phyloP scores from a whole-genome alignment of 768 basidiomycete species.

The Amanita molliuscula region DNA sequence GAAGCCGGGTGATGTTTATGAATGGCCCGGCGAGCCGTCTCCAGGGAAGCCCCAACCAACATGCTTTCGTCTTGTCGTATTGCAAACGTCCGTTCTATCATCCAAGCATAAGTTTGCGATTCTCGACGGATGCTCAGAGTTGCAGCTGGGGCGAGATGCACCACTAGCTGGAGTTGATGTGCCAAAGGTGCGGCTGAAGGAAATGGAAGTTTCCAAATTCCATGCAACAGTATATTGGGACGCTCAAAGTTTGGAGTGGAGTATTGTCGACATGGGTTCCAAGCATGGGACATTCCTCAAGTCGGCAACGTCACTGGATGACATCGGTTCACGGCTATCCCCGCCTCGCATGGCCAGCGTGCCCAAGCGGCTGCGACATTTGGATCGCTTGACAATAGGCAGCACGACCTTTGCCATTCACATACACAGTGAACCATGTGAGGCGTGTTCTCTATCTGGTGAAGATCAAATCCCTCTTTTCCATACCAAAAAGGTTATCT shows the following conservation, averaged over 20 bases:
- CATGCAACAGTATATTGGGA: constrained; percentile 76
- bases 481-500: constrained; percentile 16
- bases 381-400: constrained; percentile 58
- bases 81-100: constrained; percentile 53
- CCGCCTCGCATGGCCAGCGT: constrained; percentile 57
- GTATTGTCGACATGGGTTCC: constrained; percentile 76
- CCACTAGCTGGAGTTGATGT: constrained; percentile 32
- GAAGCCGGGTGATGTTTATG: constrained; percentile 26
- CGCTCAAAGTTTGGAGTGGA: constrained; percentile 46
- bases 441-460: constrained; percentile 42
- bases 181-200: constrained; percentile 66
- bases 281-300: constrained; percentile 72
- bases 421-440: constrained; percentile 61
- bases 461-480: constrained; percentile 55
- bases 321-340: constrained; percentile 44
- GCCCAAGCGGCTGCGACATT: constrained; percentile 51
- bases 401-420: constrained; percentile 64
- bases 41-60: constrained; percentile 11
- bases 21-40: constrained; percentile 40
- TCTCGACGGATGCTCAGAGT: constrained; percentile 43
- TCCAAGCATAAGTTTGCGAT: constrained; percentile 30
- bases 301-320: constrained; percentile 14
- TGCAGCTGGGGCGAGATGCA: constrained; percentile 69
- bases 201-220: constrained; percentile 76
- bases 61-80: constrained; percentile 42